phyloP scores from a whole-genome alignment of 257 asterid genomes.

The Gynochthodes officinalis region DNA sequence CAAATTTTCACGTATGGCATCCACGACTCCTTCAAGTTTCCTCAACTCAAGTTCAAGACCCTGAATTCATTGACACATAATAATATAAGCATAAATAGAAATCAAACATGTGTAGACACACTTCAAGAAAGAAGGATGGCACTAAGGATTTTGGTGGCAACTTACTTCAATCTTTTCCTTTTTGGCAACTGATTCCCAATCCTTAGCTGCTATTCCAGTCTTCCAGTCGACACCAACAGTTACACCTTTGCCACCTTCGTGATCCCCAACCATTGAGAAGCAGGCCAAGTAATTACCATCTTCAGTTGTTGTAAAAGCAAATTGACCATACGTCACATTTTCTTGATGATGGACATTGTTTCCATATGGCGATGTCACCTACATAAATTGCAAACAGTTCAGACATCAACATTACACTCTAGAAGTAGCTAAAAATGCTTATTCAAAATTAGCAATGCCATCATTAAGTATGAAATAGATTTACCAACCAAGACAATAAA shows the following conservation, averaged over 20 bases:
- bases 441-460: neutral
- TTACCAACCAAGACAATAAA: neutral
- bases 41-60: conserved; percentile 75
- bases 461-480: neutral
- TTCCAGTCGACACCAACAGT: conserved; percentile 80
- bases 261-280: conserved; percentile 41
- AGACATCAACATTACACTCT: neutral
- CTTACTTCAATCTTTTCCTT: conserved; percentile 82
- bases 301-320: conserved; percentile 79
- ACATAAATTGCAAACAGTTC: neutral
- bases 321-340: conserved; percentile 64
- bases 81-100: neutral
- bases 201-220: conserved; percentile 73
- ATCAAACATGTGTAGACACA: neutral
- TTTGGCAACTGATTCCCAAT: conserved; percentile 83
- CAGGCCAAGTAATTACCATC: conserved; percentile 73
- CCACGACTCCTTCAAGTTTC: conserved; percentile 68
- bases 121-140: neutral
- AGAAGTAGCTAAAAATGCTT: neutral
- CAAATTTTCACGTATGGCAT: conserved; percentile 53
- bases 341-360: conserved; percentile 55
- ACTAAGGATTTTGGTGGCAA: neutral
- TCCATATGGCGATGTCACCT: conserved; percentile 90
- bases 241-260: conserved; percentile 38
- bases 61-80: conserved; percentile 34